phyloP scores from a whole-genome alignment of 2,329 filamentous ascomycete genomes.

The Colletotrichum chrysophilum region DNA sequence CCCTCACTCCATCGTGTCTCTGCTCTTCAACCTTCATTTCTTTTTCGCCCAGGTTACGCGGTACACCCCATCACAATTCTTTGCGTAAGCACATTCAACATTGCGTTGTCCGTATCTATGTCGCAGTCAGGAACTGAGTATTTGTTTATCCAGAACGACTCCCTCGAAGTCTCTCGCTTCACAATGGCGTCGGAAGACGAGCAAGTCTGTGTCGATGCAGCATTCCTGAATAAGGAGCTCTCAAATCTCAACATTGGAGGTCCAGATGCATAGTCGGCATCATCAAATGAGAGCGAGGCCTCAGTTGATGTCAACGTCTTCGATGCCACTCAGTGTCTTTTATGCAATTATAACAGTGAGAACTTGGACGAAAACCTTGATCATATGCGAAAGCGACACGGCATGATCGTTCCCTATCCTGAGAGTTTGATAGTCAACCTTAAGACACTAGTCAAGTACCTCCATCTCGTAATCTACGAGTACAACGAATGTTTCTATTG shows the following conservation, averaged over 20 bases:
- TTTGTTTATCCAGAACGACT: neutral
- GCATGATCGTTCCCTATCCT: neutral
- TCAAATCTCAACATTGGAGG: neutral
- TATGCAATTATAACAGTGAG: neutral
- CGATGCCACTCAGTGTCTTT: neutral
- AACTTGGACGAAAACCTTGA: neutral
- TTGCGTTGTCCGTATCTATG: neutral
- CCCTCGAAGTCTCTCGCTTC: accelerated
- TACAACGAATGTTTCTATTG: neutral
- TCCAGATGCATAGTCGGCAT: neutral
- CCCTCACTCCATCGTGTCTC: neutral
- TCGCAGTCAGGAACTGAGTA: neutral
- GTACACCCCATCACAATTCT: accelerated
- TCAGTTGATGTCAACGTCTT: neutral
- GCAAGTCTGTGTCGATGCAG: neutral
- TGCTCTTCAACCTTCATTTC: neutral
- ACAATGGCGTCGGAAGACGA: neutral
- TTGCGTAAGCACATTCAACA: neutral
- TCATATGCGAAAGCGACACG: neutral
- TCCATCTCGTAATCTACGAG: neutral
- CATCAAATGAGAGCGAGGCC: neutral
- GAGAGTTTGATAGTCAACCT: neutral
- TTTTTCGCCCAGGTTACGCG: neutral
- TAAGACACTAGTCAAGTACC: neutral
- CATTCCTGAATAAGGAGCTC: neutral